These are phyloP conservation scores for Cyberlindnera mrakii DNA, from an alignment of 805 yeast species.

Conservation along the genomic window DNA sequence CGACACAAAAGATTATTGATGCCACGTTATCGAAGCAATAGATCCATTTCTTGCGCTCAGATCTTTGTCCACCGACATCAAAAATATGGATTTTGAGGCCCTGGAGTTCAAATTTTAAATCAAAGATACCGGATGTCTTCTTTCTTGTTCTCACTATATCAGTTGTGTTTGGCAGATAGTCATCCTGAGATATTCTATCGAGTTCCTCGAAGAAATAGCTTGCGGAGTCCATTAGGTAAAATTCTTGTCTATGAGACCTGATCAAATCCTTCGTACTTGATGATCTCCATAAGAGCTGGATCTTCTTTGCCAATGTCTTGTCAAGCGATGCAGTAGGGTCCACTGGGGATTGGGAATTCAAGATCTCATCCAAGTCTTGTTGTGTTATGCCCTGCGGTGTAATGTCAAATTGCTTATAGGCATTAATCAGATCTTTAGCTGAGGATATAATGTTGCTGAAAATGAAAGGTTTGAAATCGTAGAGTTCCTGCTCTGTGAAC, in stretches of 20 bases:
- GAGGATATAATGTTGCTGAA: conserved; percentile 74
- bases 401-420: conserved; percentile 45
- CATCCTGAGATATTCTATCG: conserved; percentile 49
- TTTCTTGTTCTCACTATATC: conserved; percentile 85
- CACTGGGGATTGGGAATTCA: conserved; percentile 31
- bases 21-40: conserved; percentile 94
- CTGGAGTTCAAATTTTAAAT: conserved; percentile 71
- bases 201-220: conserved; percentile 66
- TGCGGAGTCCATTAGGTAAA: conserved; percentile 84
- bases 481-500: conserved; percentile 49
- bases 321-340: conserved; percentile 51
- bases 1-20: conserved; percentile 83
- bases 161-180: conserved; percentile 65
- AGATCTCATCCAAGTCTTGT: conserved; percentile 21
- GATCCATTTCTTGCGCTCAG: conserved; percentile 96
- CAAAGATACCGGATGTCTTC: conserved; percentile 89
- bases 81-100: conserved; percentile 56
- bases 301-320: conserved; percentile 39
- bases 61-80: conserved; percentile 95
- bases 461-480: conserved; percentile 73
- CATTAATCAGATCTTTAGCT: conserved; percentile 62
- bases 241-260: conserved; percentile 55
- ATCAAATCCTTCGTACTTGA: conserved; percentile 54
- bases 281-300: conserved; percentile 47
- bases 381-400: conserved; percentile 27